phyloP scores from a whole-genome alignment of 1,284 basidiomycete genomes.

The Ganoderma lingzhi region DNA sequence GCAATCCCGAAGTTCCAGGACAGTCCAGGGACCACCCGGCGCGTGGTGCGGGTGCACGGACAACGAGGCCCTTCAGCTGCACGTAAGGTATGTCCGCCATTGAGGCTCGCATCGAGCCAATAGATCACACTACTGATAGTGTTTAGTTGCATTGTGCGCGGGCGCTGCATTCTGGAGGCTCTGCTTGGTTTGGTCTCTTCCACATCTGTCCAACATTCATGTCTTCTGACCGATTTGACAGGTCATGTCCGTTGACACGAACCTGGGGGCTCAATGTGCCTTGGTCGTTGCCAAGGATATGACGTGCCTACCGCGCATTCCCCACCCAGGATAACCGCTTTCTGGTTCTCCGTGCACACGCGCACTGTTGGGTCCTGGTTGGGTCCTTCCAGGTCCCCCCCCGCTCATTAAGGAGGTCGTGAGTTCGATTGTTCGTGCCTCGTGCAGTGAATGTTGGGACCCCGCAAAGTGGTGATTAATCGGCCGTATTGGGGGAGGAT shows the following conservation, averaged over 20 bases:
- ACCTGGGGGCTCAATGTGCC: not conserved
- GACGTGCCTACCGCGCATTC: not conserved
- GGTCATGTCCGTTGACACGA: constrained; percentile 3
- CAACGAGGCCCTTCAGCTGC: not conserved
- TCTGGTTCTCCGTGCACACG: not conserved
- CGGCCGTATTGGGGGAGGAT: not conserved
- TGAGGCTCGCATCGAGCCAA: not conserved
- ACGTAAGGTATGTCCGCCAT: not conserved
- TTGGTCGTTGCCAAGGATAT: constrained; percentile 8
- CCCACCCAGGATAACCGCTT: not conserved
- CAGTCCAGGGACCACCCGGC: not conserved
- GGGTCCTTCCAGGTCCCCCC: not conserved
- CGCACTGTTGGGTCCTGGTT: not conserved
- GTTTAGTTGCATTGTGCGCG: not conserved
- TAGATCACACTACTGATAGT: not conserved
- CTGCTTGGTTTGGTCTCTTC: not conserved
- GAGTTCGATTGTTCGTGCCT: constrained; percentile 1
- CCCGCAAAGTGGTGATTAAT: not conserved
- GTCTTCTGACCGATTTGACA: not conserved
- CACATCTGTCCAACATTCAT: not conserved
- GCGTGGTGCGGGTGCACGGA: not conserved
- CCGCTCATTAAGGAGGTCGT: not conserved
- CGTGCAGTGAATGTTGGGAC: not conserved
- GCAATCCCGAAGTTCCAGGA: not conserved
- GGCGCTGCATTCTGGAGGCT: not conserved